Conservation (phyloP, 306 rosid species). For the Nissolia schottii region DNA sequence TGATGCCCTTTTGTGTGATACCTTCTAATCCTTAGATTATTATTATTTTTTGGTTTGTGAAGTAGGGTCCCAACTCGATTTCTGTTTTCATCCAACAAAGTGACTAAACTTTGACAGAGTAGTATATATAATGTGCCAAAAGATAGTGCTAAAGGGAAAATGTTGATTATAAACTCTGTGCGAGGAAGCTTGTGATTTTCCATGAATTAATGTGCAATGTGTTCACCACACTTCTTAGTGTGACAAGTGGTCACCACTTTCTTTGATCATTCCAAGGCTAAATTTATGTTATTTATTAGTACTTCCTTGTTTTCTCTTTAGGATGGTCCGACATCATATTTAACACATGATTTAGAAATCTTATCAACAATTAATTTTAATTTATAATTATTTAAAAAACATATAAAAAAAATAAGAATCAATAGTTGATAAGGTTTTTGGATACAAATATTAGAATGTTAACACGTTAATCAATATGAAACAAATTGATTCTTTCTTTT, state of each 20-base stretch:
- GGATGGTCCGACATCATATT: no score
- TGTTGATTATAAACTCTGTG: conserved; percentile 2
- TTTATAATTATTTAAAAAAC: no score
- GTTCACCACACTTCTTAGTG: conserved; percentile 1
- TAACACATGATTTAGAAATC: no score
- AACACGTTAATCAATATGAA: no score
- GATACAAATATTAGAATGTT: no score
- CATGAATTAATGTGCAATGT: conserved; percentile 28
- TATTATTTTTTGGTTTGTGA: neutral
- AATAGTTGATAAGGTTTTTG: no score
- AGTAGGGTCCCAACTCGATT: neutral
- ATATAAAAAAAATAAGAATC: no score
- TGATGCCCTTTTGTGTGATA: neutral
- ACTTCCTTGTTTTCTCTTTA: no score
- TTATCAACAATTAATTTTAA: no score
- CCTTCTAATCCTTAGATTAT: neutral
- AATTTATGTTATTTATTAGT: neutral
- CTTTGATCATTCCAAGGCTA: conserved; percentile 4
- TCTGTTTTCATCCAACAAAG: conserved; percentile 2
- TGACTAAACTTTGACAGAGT: conserved; percentile 10
- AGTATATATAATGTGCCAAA: neutral
- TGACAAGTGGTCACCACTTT: neutral
- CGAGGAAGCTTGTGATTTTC: neutral
- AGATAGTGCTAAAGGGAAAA: neutral
- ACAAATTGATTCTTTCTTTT: no score